Percentiles rank a stretch among this genome's conserved stretches.
phyloP scores from a whole-genome alignment of 192 early-diverging fungal genomes.

The Mycoemilia scoparia region DNA sequence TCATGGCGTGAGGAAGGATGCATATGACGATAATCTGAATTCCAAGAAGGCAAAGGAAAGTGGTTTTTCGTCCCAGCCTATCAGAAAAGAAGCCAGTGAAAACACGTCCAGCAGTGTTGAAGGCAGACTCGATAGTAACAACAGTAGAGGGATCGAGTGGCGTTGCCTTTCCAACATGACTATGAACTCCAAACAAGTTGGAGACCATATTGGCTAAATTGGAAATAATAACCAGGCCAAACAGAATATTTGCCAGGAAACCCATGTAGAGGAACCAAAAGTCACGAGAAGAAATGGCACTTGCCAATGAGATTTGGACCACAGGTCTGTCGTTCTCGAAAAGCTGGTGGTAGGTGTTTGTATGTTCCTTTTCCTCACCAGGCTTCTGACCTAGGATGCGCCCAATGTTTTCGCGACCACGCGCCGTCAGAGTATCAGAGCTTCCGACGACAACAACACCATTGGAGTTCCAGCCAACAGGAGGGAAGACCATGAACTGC shows the following conservation, averaged over 20 bases:
- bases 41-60: slow-evolving; percentile 36
- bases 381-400: too few relatives aligned
- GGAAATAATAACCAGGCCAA: slow-evolving; percentile 40
- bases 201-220: slow-evolving; percentile 34
- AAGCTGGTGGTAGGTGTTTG: background rate
- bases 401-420: too few relatives aligned
- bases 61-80: slow-evolving; percentile 37
- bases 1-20: slow-evolving; percentile 35
- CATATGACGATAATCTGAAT: slow-evolving; percentile 36
- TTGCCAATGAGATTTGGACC: slow-evolving; percentile 30
- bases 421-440: background rate
- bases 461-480: slow-evolving; percentile 43
- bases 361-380: background rate
- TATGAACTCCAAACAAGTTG: slow-evolving; percentile 28
- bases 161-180: slow-evolving; percentile 10
- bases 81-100: slow-evolving; percentile 34
- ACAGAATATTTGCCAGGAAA: slow-evolving; percentile 40
- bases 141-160: slow-evolving; percentile 20
- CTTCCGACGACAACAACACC: slow-evolving; percentile 31
- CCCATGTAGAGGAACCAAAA: slow-evolving; percentile 40
- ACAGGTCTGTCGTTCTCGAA: slow-evolving; percentile 6
- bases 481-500: slow-evolving; percentile 39
- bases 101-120: slow-evolving; percentile 42
- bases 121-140: slow-evolving; percentile 38
- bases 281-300: slow-evolving; percentile 34